phyloP scores from a whole-genome alignment of 169 alveolate species.

The Plasmodium gonderi region DNA sequence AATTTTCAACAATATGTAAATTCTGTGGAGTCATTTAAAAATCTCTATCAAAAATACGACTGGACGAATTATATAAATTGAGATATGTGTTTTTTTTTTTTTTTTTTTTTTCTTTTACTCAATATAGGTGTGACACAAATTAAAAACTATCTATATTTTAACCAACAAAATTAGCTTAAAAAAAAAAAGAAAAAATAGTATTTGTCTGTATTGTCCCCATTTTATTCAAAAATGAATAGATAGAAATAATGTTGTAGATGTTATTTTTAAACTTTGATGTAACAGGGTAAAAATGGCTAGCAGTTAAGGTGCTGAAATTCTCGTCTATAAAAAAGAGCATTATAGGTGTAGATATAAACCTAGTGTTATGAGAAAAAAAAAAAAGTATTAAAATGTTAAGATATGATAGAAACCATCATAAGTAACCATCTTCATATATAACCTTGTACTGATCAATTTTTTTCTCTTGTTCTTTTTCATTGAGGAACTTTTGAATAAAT shows the following conservation, averaged over 20 bases:
- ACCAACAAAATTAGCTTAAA: too few species aligned
- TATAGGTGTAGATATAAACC: not conserved
- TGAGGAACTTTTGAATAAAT: constrained; percentile 26
- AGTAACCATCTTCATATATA: constrained; percentile 73
- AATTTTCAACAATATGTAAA: constrained; percentile 62
- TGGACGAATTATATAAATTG: constrained; percentile 55
- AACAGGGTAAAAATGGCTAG: not conserved
- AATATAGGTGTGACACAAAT: not conserved
- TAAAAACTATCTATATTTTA: not conserved
- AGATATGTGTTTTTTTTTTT: not conserved
- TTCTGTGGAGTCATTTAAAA: constrained; percentile 68
- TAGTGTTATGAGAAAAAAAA: not conserved
- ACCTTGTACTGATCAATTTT: constrained; percentile 56
- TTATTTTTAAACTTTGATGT: too few species aligned
- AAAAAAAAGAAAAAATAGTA: too few species aligned
- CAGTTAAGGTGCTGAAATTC: too few species aligned
- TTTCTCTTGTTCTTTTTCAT: constrained; percentile 57
- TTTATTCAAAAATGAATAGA: too few species aligned
- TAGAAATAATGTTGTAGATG: too few species aligned
- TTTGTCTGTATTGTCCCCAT: too few species aligned
- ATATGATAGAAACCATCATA: not conserved
- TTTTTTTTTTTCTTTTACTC: not conserved
- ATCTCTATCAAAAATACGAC: constrained; percentile 34
- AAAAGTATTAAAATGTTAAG: not conserved
- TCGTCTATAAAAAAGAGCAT: not conserved